Conservation (phyloP, 2,329 filamentous ascomycete genomes). For the Penicillium sp. region DNA sequence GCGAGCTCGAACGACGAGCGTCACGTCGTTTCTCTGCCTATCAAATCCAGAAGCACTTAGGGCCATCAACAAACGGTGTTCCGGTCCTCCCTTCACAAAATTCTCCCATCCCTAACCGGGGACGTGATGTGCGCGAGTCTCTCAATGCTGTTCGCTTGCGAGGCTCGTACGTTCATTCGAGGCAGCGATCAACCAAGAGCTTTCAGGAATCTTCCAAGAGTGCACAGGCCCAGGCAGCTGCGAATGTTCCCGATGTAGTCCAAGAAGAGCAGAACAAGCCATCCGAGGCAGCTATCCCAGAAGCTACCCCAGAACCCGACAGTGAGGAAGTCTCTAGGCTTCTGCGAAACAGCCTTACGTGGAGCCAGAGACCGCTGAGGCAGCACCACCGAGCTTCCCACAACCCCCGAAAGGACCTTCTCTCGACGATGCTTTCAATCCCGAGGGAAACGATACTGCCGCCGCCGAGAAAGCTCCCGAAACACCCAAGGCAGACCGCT, state of each 20-base stretch:
- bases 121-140: slow-evolving; percentile 70
- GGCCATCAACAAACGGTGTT: slow-evolving; percentile 71
- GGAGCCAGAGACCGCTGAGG: slow-evolving; percentile 40
- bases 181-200: slow-evolving; percentile 49
- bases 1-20: slow-evolving; percentile 84
- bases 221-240: slow-evolving; percentile 37
- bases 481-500: slow-evolving; percentile 24
- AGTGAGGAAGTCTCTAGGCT: slow-evolving; percentile 18
- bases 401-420: slow-evolving; percentile 33
- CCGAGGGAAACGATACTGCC: slow-evolving; percentile 23
- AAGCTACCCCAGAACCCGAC: slow-evolving; percentile 10
- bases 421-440: slow-evolving; percentile 35
- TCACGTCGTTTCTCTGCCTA: slow-evolving; percentile 93
- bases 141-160: slow-evolving; percentile 65
- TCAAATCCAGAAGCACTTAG: slow-evolving; percentile 91
- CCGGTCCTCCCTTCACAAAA: slow-evolving; percentile 66
- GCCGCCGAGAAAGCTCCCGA: slow-evolving; percentile 19
- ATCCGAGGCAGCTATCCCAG: slow-evolving; percentile 28
- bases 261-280: slow-evolving; percentile 37
- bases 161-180: slow-evolving; percentile 51
- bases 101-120: slow-evolving; percentile 65
- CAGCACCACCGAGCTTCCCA: slow-evolving; percentile 55
- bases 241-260: slow-evolving; percentile 61
- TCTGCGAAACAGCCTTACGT: slow-evolving; percentile 31
- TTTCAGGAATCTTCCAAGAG: slow-evolving; percentile 54